These are phyloP conservation scores for Acacia confusa DNA, from an alignment of 306 rosid species.

Conservation along the genomic window DNA sequence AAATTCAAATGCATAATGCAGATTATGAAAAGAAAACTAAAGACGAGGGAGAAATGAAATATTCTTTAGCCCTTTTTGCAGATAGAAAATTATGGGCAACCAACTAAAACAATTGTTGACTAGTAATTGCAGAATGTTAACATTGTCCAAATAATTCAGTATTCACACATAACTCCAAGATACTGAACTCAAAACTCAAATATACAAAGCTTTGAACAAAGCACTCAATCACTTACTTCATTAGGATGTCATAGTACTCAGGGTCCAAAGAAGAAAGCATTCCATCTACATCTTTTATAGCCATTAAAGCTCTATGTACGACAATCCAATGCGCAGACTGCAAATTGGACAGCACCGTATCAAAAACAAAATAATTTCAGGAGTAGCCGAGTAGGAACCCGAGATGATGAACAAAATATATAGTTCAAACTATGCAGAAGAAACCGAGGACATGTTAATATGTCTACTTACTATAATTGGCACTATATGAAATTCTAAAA, in stretches of 20 bases:
- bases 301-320: constrained; percentile 96
- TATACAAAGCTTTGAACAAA: constrained; percentile 4
- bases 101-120: constrained; percentile 10
- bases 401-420: neutral
- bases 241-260: constrained; percentile 95
- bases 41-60: neutral
- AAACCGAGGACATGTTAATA: neutral
- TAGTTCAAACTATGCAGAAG: neutral
- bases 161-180: neutral
- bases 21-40: neutral
- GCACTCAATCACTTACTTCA: constrained; percentile 64
- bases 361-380: constrained; percentile 3
- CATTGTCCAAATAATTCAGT: neutral
- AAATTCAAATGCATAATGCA: neutral
- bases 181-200: constrained; percentile 1
- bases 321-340: constrained; percentile 96
- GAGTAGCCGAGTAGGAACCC: neutral
- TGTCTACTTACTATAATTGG: neutral
- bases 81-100: constrained; percentile 5
- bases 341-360: constrained; percentile 20
- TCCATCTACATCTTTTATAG: constrained; percentile 91
- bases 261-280: constrained; percentile 94
- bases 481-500: neutral
- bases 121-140: neutral
- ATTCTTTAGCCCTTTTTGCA: neutral